These are phyloP conservation scores for Neurospora sp. DNA, from an alignment of 495 filamentous ascomycete species.

Conservation along the genomic window DNA sequence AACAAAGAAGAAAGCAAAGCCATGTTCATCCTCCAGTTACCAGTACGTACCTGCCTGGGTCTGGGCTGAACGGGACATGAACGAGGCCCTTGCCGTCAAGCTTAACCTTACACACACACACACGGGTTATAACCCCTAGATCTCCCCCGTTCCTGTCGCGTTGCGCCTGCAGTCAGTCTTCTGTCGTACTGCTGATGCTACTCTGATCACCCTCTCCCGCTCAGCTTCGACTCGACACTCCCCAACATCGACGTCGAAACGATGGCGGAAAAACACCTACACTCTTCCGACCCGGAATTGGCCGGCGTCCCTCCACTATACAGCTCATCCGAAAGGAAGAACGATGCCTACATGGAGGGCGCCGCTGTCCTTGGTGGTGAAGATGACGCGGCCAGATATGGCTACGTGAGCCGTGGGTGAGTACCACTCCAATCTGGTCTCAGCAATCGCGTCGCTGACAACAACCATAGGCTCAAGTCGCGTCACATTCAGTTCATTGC, in stretches of 20 bases:
- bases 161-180: background rate
- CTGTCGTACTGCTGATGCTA: background rate
- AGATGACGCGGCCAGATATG: slow-evolving; percentile 1
- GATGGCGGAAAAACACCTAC: background rate
- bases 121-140: background rate
- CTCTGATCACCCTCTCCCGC: background rate
- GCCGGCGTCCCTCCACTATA: background rate
- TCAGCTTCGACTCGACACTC: background rate
- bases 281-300: background rate
- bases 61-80: background rate
- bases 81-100: background rate
- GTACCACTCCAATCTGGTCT: background rate
- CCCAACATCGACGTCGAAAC: background rate
- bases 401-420: slow-evolving; percentile 6
- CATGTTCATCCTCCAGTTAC: background rate
- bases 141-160: background rate
- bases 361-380: slow-evolving; percentile 1
- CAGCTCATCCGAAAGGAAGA: background rate
- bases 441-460: background rate
- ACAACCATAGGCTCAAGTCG: slow-evolving; percentile 12
- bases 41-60: background rate
- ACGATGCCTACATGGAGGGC: background rate
- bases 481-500: slow-evolving; percentile 55
- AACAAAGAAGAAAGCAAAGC: background rate
- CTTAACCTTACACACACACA: background rate